Percentiles rank a stretch among this genome's conserved stretches.
Evolutionary conservation across 768 basidiomycete genomes (phyloP).

Genomic region (Gloeophyllum trabeum): DNA sequence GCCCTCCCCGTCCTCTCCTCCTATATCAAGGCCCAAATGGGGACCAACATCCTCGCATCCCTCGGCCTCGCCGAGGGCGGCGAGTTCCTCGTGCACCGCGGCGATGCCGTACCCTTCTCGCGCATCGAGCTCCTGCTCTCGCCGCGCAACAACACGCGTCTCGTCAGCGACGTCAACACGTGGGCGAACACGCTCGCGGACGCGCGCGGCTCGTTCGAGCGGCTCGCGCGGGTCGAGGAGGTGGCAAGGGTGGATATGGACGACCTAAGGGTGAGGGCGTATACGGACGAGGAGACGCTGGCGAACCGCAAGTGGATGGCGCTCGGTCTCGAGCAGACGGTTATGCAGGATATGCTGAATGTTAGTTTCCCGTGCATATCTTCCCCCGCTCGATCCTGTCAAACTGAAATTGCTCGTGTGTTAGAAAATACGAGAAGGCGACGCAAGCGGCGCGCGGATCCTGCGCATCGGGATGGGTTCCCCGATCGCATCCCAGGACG

Average conservation of each 20-base stretch:
- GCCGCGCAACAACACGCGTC: background rate
- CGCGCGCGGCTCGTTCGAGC: background rate
- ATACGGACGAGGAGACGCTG: slow-evolving; percentile 23
- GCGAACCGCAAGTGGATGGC: slow-evolving; percentile 25
- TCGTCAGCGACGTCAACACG: background rate
- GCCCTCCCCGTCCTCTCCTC: too few species aligned
- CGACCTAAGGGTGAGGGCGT: slow-evolving; percentile 28
- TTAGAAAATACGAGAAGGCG: background rate
- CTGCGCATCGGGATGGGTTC: background rate
- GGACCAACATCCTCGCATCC: too few species aligned
- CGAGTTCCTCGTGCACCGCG: too few species aligned
- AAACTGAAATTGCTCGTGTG: background rate
- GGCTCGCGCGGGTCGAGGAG: background rate
- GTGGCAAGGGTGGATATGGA: slow-evolving; percentile 17
- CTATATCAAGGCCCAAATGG: too few species aligned
- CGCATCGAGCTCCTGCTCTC: background rate
- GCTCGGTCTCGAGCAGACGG: slow-evolving; percentile 16
- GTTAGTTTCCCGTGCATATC: slow-evolving; percentile 6
- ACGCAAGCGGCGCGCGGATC: background rate
- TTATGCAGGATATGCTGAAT: slow-evolving; percentile 17
- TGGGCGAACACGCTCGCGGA: background rate
- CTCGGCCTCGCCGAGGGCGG: too few species aligned
- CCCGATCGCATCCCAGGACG: background rate
- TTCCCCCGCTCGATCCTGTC: background rate
- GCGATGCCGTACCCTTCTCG: too few species aligned